phyloP scores from a whole-genome alignment of 129 eudicot genomes.

The Scalesia atractyloides region DNA sequence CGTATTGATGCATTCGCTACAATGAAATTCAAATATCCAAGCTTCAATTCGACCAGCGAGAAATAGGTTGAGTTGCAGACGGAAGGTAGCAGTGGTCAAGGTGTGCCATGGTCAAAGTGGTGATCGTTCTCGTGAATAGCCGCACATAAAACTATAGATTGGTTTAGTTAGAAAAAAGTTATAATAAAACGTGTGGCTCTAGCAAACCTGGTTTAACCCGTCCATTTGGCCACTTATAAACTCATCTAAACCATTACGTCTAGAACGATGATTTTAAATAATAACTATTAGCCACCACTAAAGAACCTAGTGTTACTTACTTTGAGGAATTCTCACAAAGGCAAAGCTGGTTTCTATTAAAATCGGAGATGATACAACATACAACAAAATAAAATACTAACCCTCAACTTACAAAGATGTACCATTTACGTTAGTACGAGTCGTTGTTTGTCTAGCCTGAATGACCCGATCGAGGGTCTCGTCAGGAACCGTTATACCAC shows the following conservation, averaged over 20 bases:
- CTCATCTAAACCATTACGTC: background rate
- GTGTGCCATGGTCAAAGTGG: too few species aligned
- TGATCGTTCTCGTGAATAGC: too few species aligned
- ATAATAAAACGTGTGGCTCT: background rate
- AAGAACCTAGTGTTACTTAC: background rate
- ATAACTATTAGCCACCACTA: slow-evolving; percentile 5
- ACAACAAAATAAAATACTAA: slow-evolving; percentile 13
- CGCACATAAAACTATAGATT: background rate
- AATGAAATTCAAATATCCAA: too few species aligned
- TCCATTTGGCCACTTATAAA: background rate
- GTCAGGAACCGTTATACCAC: slow-evolving; percentile 85
- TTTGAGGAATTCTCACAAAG: slow-evolving; percentile 23
- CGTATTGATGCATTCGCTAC: too few species aligned
- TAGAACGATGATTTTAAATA: background rate
- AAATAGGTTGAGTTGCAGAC: too few species aligned
- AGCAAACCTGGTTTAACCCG: background rate
- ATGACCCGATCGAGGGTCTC: slow-evolving; percentile 84
- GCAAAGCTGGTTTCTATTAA: slow-evolving; percentile 21
- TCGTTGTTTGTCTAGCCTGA: slow-evolving; percentile 67
- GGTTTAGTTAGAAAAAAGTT: background rate
- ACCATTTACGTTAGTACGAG: slow-evolving; percentile 51
- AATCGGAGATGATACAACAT: slow-evolving; percentile 23
- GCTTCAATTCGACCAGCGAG: too few species aligned
- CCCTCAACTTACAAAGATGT: slow-evolving; percentile 37
- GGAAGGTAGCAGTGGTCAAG: too few species aligned